A percentile compares a stretch with the other conserved stretches of the same genome.
Conservation (phyloP, 2,329 filamentous ascomycete genomes). For the Trichoderma sp. region DNA sequence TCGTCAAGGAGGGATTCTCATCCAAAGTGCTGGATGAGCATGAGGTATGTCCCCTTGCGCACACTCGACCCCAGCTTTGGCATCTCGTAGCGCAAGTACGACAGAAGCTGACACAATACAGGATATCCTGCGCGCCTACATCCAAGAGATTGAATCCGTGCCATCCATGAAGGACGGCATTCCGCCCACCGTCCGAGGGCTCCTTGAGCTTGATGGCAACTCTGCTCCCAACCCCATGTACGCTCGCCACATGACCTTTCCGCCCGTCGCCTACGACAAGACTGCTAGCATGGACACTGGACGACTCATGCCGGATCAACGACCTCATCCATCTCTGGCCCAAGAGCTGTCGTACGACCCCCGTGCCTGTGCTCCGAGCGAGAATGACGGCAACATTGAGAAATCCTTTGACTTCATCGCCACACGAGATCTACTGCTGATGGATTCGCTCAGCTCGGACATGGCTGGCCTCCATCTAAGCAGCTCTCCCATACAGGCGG, state of each 20-base stretch:
- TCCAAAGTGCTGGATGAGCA: slow-evolving; percentile 53
- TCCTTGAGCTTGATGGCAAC: slow-evolving; percentile 47
- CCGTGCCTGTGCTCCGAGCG: slow-evolving; percentile 40
- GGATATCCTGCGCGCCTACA: slow-evolving; percentile 60
- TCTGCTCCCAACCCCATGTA: slow-evolving; percentile 22
- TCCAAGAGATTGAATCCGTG: slow-evolving; percentile 56
- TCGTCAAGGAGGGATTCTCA: slow-evolving; percentile 59
- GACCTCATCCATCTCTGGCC: slow-evolving; percentile 30
- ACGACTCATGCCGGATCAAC: slow-evolving; percentile 36
- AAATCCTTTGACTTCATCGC: slow-evolving; percentile 50
- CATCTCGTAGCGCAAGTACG: not conserved
- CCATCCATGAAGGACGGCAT: slow-evolving; percentile 42
- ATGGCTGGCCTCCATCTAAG: slow-evolving; percentile 44
- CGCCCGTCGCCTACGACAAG: slow-evolving; percentile 41
- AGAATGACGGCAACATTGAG: slow-evolving; percentile 32
- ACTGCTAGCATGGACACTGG: slow-evolving; percentile 41
- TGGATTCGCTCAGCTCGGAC: slow-evolving; percentile 43
- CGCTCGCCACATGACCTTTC: slow-evolving; percentile 7
- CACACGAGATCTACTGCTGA: slow-evolving; percentile 52
- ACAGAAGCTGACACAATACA: slow-evolving; percentile 30
- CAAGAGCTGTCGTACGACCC: slow-evolving; percentile 36
- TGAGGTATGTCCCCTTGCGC: slow-evolving; percentile 45
- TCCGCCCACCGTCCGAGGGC: slow-evolving; percentile 51
- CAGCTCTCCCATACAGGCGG: slow-evolving; percentile 36
- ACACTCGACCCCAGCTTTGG: not conserved